Percentiles rank a stretch among this genome's conserved stretches.
phyloP scores from a whole-genome alignment of 352 stramenopile genomes.

The Globisporangium cylindrosporum region DNA sequence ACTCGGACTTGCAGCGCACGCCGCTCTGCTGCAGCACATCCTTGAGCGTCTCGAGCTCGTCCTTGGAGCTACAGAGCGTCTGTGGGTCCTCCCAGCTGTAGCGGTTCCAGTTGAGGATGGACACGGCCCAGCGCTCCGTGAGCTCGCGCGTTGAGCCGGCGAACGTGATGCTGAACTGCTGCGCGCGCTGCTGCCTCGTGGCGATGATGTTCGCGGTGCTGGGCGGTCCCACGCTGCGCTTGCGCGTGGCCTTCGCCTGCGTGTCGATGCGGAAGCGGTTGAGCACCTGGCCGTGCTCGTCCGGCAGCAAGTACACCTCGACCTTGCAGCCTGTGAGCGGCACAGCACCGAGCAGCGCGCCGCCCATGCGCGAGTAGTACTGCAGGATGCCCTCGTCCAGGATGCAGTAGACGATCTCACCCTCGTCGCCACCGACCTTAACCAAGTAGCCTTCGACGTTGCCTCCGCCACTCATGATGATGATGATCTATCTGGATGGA shows the following conservation, averaged over 20 bases:
- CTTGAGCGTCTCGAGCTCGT: constrained; percentile 51
- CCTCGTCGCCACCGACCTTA: constrained; percentile 60
- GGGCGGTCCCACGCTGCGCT: constrained; percentile 24
- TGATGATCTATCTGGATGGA: neutral
- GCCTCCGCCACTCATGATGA: constrained; percentile 49
- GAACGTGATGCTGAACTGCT: constrained; percentile 33
- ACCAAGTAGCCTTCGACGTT: constrained; percentile 84
- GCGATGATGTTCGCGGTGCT: constrained; percentile 21
- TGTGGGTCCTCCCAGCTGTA: constrained; percentile 81
- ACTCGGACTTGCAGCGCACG: constrained; percentile 29
- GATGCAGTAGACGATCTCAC: constrained; percentile 77
- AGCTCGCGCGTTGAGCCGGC: constrained; percentile 56
- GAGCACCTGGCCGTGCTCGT: constrained; percentile 34
- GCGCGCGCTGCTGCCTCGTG: constrained; percentile 17
- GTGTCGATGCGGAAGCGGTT: constrained; percentile 75
- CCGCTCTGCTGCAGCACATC: constrained; percentile 32
- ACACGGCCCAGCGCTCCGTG: constrained; percentile 67
- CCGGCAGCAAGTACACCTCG: constrained; percentile 64
- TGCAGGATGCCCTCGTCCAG: constrained; percentile 79
- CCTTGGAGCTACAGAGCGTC: constrained; percentile 75
- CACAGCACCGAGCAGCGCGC: constrained; percentile 54
- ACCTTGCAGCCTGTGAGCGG: constrained; percentile 74
- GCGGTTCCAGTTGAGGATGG: constrained; percentile 83
- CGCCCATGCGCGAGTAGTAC: constrained; percentile 76
- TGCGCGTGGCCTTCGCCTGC: constrained; percentile 21